These are phyloP conservation scores for Hysterangium stoloniferum DNA, from an alignment of 768 basidiomycete genomes.

Conservation along the genomic window DNA sequence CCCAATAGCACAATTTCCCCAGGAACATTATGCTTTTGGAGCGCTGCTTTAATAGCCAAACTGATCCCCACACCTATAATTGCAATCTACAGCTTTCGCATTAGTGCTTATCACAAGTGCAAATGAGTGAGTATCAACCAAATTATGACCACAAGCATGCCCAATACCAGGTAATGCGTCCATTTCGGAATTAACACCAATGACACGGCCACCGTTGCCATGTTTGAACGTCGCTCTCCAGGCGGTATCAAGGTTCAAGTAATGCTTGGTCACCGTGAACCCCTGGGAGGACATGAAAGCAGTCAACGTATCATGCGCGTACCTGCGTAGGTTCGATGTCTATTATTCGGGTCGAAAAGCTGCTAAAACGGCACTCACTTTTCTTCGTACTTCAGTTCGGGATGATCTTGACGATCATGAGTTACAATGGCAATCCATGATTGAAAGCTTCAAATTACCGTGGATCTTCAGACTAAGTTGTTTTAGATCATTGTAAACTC, in stretches of 20 bases:
- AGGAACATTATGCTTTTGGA: constrained; percentile 20
- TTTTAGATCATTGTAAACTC: constrained; percentile 47
- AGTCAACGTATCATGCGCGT: constrained; percentile 22
- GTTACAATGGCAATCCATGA: not conserved
- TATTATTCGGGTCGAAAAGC: no score
- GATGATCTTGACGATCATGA: constrained; percentile 14
- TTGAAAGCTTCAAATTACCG: constrained; percentile 29
- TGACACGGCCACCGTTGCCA: constrained; percentile 15
- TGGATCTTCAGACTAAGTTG: constrained; percentile 66
- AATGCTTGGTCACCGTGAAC: constrained; percentile 21
- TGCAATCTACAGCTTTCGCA: constrained; percentile 19
- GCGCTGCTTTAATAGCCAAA: constrained; percentile 17
- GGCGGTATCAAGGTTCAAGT: constrained; percentile 20
- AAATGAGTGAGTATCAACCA: not conserved
- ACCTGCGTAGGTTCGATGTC: constrained; percentile 11
- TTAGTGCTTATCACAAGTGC: constrained; percentile 14
- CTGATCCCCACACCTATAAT: constrained; percentile 24
- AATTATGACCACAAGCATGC: constrained; percentile 35
- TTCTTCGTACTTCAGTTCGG: constrained; percentile 17
- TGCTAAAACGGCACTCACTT: constrained; percentile 10
- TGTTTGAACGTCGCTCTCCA: constrained; percentile 22
- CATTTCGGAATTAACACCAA: constrained; percentile 25
- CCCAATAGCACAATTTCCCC: constrained; percentile 23
- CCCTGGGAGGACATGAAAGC: constrained; percentile 20
- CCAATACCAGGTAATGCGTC: constrained; percentile 44